phyloP scores from a whole-genome alignment of 371 early-diverging fungal genomes.

The Mucor mucedo region DNA sequence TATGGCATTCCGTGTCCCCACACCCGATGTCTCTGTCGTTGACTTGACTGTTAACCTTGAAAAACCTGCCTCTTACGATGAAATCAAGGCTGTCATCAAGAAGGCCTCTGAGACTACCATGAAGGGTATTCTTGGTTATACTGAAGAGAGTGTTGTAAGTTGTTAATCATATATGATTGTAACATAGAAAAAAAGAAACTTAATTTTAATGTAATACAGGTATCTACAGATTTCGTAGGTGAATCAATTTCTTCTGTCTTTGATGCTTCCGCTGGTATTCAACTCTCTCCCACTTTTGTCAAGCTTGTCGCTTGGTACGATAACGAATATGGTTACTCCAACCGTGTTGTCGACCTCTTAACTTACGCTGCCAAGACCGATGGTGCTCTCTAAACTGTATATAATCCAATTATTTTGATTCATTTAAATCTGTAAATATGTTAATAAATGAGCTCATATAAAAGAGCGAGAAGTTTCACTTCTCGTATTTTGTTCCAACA shows the following conservation, averaged over 20 bases:
- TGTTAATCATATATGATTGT: too few relatives aligned
- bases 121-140: constrained; percentile 91
- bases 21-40: constrained; percentile 98
- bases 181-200: too few relatives aligned
- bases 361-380: constrained; percentile 70
- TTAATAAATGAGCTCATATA: too few relatives aligned
- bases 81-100: constrained; percentile 89
- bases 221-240: constrained; percentile 92
- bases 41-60: constrained; percentile 94
- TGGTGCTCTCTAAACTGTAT: constrained; percentile 24
- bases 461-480: too few relatives aligned
- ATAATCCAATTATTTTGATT: not conserved
- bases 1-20: constrained; percentile 98
- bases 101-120: constrained; percentile 78
- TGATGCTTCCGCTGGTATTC: constrained; percentile 97
- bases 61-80: constrained; percentile 89
- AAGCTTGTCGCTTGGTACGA: constrained; percentile 94
- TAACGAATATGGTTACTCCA: constrained; percentile 93
- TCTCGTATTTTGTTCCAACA: too few relatives aligned
- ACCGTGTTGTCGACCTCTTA: constrained; percentile 89
- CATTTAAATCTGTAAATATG: not conserved
- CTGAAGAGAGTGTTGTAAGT: constrained; percentile 92
- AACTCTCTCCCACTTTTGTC: constrained; percentile 94
- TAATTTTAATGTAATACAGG: constrained; percentile 30
- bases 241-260: constrained; percentile 91